Evolutionary conservation across 1,284 basidiomycete species (phyloP), one percentile per base, ranked within the genome.

Genomic region (Puccinia brachypodii): DNA sequence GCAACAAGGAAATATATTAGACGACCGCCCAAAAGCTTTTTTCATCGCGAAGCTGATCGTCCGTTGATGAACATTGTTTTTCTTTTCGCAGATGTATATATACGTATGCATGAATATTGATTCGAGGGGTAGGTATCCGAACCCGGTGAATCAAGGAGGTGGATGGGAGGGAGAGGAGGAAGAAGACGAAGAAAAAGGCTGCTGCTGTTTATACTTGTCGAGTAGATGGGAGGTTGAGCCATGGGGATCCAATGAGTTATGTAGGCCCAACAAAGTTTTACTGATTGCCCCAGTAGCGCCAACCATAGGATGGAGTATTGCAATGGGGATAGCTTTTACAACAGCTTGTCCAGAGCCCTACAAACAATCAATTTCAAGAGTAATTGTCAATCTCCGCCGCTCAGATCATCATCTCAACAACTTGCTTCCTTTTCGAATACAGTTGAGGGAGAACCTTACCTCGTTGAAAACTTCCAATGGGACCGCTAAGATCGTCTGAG

Each of bases 401-500:
- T 25, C 31, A 4, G 8, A 2, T 40, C 66, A 88, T 66, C n/a
- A n/a, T n/a, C 2, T 25, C 44, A 71, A 6, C 38, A 40, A 28
- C 14, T 28, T 25, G 13, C 25, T 25, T 13, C 16, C 1, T 33
- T 36, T 16, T n/a, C 22, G 33, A 33, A 28, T 22, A 79, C 28
- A 38, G 7, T 25, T 38, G 31, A 33, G 62, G 47, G 14, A 64
- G 14, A 33, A 68, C 22, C 90, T 86, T 84, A 93, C 95, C 89
- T 95, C 93, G 76, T 92, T 92, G 85, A 98, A 98, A 22, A 98
- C 95, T 87, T 99, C 97, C 95, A 99, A 98, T 0, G 96, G 96
- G 0, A 99, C 94, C 0, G 97, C 96, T 40, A 99, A 89, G 83
- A 99, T 99, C 0, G 97, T 99, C 42, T 99, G 96, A 16, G 96